Conservation (phyloP, 2,329 filamentous ascomycete species). For the Epichloe sibirici region DNA sequence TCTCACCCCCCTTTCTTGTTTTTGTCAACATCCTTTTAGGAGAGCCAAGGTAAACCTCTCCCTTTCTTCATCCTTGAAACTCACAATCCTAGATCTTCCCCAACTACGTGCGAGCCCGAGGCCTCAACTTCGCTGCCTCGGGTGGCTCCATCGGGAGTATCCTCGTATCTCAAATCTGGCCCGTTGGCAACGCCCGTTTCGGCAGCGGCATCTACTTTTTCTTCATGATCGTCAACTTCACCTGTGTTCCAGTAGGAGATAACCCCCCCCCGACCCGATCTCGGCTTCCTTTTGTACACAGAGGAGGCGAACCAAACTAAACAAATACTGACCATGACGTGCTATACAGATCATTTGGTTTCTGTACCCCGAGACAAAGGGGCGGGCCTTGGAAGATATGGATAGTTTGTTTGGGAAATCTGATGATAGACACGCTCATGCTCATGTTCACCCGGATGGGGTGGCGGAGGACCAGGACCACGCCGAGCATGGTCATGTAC, state of each 20-base stretch:
- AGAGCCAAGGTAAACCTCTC: too few relatives aligned
- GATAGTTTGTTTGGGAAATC: conserved; percentile 26
- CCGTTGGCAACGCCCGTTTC: conserved; percentile 36
- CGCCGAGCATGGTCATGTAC: neutral
- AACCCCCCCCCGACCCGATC: too few relatives aligned
- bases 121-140: conserved; percentile 42
- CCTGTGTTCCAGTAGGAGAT: conserved; percentile 8
- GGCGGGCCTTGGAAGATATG: conserved; percentile 30
- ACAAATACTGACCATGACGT: neutral
- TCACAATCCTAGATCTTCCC: conserved; percentile 34
- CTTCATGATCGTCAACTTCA: conserved; percentile 30
- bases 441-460: neutral
- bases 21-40: neutral
- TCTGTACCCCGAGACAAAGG: conserved; percentile 33
- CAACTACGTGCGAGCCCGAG: conserved; percentile 41
- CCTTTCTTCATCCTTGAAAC: neutral
- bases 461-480: neutral
- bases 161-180: conserved; percentile 42
- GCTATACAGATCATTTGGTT: conserved; percentile 24
- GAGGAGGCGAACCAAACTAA: neutral
- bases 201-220: conserved; percentile 44
- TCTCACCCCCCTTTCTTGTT: neutral
- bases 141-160: conserved; percentile 43
- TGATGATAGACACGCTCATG: neutral
- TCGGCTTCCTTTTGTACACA: too few relatives aligned